phyloP scores from a whole-genome alignment of 2,329 filamentous ascomycete genomes.

The Aotearoamyces nothofagi region DNA sequence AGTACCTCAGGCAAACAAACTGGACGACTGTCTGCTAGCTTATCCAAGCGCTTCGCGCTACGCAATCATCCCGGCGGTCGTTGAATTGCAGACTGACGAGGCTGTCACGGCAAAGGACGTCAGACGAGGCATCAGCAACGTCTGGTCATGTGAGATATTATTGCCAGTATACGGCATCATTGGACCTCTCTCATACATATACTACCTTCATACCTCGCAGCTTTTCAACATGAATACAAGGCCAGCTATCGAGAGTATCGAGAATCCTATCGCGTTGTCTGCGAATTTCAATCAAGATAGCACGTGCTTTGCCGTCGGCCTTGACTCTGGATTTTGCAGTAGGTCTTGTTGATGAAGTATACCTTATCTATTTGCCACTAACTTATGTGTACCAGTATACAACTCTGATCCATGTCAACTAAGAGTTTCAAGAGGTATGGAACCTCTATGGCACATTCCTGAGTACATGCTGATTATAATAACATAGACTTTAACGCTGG shows the following conservation, averaged over 20 bases:
- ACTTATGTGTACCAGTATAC: slow-evolving; percentile 38
- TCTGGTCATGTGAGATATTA: too few species aligned
- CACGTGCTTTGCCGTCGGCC: slow-evolving; percentile 73
- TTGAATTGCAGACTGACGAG: too few species aligned
- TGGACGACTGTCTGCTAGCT: too few species aligned
- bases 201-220: neutral
- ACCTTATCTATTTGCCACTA: slow-evolving; percentile 5
- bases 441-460: neutral
- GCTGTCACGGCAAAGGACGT: too few species aligned
- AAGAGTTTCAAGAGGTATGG: slow-evolving; percentile 42
- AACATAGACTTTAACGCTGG: slow-evolving; percentile 61
- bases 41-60: too few species aligned
- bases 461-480: slow-evolving; percentile 5
- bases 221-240: slow-evolving; percentile 66
- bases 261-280: slow-evolving; percentile 62
- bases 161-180: too few species aligned
- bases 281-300: slow-evolving; percentile 74
- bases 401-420: slow-evolving; percentile 57
- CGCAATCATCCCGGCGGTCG: too few species aligned
- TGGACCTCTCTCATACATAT: too few species aligned
- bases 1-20: too few species aligned
- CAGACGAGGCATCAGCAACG: too few species aligned
- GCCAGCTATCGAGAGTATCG: slow-evolving; percentile 65
- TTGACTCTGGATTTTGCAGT: slow-evolving; percentile 79
- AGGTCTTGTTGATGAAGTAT: slow-evolving; percentile 21